phyloP scores from a whole-genome alignment of 108 stramenopile genomes.

The Nitzschia putrida region DNA sequence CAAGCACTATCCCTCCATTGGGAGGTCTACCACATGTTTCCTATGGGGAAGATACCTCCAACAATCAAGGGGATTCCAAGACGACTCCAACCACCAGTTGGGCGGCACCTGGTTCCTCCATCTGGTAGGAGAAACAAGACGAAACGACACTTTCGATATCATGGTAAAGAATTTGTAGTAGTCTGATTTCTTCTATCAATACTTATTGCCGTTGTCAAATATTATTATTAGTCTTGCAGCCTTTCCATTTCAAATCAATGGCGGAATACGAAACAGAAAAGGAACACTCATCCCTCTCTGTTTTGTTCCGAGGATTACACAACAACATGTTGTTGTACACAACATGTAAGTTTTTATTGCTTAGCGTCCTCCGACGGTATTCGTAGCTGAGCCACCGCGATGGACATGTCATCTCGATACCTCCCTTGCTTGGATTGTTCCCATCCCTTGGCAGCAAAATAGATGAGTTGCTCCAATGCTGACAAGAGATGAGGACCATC shows the following conservation, averaged over 20 bases:
- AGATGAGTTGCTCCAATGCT: constrained; percentile 74
- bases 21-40: constrained; percentile 8
- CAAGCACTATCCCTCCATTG: not conserved
- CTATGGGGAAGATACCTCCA: not conserved
- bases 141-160: too few relatives aligned
- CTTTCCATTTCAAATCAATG: too few relatives aligned
- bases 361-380: constrained; percentile 28
- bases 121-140: constrained; percentile 4
- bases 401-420: constrained; percentile 87
- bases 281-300: too few relatives aligned
- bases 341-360: constrained; percentile 5
- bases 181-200: too few relatives aligned
- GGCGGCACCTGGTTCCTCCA: constrained; percentile 3
- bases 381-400: constrained; percentile 51
- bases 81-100: not conserved
- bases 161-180: too few relatives aligned
- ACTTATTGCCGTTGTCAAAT: too few relatives aligned
- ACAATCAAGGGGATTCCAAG: not conserved
- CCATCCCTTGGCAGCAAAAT: constrained; percentile 73
- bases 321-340: too few relatives aligned
- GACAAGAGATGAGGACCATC: constrained; percentile 58
- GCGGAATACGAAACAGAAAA: too few relatives aligned
- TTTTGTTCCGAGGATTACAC: too few relatives aligned
- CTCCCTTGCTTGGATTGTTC: constrained; percentile 67
- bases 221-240: too few relatives aligned